Base-by-base conservation (phyloP, 2,329 filamentous ascomycete genomes). In the Pseudopyrenochaeta lycopersici region DNA sequence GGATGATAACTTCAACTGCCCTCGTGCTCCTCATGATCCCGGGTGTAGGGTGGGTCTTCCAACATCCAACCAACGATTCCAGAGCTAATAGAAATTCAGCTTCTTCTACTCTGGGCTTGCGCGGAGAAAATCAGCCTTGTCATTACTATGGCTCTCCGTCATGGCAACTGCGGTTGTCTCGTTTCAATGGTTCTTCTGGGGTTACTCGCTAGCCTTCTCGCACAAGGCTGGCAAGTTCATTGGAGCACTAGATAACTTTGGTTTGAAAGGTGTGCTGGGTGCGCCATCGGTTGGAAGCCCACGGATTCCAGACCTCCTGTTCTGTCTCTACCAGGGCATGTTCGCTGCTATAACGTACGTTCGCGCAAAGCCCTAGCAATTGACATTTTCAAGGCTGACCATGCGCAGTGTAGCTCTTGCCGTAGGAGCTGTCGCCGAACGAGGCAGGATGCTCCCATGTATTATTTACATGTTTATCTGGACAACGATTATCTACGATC, bases 171-270 rank as follows among this genome's bases (percentile, higher is more conserved):
- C 86, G 10, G 86, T 96, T 61, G 86, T 92, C 56, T 88, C 87
- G 44, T 96, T 96, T 78, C 91, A 96, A 73, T 97, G 92, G 92
- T 96, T 96, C 81, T 94, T 96, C 81, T 96, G 92, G 92, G 92
- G 92, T 42, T 96, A 91, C 74, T 92, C 90, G 4, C 78, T 95
- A 10, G 86, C 90, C 42, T 95, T 93, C 74, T 95, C 91, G 14
- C 91, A 94, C 76, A 82, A 84, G 2, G 89, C 90, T 21, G 88
- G 88, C 41, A 84, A 81, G 36, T 96, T 86, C 74, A 90, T 96
- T 58, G 92, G 92, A 53, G 83, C 92, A 66, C 80, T 96, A 21
- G 78, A 85, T 61, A 94, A 96, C 79, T 87, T 96, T 71, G 92
- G 89, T 38, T 88, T 96, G 75, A 87, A 81, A 62, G 83, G 90